A percentile compares a stretch with the other conserved stretches of the same genome.
These are phyloP conservation scores for Coemansia sp. DNA, from an alignment of 192 early-diverging fungal genomes.

Conservation along the genomic window DNA sequence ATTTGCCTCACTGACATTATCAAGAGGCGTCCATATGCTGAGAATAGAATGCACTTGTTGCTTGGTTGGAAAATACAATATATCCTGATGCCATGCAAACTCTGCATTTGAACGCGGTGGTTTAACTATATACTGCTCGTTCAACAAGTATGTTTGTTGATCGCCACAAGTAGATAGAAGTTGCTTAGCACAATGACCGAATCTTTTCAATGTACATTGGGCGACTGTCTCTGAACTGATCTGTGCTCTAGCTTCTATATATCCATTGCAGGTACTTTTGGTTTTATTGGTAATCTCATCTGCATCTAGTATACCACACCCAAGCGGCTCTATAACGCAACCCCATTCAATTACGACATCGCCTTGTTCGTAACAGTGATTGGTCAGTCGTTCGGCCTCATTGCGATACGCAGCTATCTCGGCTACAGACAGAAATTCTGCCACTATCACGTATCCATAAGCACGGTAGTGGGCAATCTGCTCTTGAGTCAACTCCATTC, in stretches of 20 bases:
- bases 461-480: slow-evolving; percentile 24
- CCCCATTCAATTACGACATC: slow-evolving; percentile 46
- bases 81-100: slow-evolving; percentile 53
- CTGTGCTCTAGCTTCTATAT: slow-evolving; percentile 12
- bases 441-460: slow-evolving; percentile 36
- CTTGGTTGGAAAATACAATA: slow-evolving; percentile 23
- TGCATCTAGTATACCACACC: slow-evolving; percentile 33
- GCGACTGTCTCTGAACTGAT: slow-evolving; percentile 4
- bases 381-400: slow-evolving; percentile 37
- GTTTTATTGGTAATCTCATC: slow-evolving; percentile 11
- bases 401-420: slow-evolving; percentile 19
- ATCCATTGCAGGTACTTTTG: slow-evolving; percentile 12
- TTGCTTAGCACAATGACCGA: slow-evolving; percentile 31
- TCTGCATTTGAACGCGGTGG: slow-evolving; percentile 28
- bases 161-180: slow-evolving; percentile 7
- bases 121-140: slow-evolving; percentile 55
- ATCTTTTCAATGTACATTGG: slow-evolving; percentile 33
- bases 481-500: slow-evolving; percentile 1
- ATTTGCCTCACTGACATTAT: slow-evolving; percentile 22
- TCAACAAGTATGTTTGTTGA: slow-evolving; percentile 18
- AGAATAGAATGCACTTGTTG: slow-evolving; percentile 26
- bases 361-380: slow-evolving; percentile 53
- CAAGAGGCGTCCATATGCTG: slow-evolving; percentile 45
- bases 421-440: slow-evolving; percentile 19
- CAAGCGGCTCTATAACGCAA: slow-evolving; percentile 50